Evolutionary conservation across 2,329 filamentous ascomycete species (phyloP).

Genomic region (Botryotinia narcissicola): DNA sequence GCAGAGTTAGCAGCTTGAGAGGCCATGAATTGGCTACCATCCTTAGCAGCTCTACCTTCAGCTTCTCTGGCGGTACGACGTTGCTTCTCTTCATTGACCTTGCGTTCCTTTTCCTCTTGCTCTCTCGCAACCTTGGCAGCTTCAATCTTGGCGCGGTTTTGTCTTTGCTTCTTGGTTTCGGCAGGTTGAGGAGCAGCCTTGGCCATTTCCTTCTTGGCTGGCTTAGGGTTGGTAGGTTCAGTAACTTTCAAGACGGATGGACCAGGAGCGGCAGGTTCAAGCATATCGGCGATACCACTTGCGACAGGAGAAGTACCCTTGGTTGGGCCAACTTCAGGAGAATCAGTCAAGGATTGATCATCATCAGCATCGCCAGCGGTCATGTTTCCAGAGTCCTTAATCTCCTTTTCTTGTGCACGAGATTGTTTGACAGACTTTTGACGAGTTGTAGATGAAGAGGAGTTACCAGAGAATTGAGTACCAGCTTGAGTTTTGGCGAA

Average conservation of each 20-base stretch:
- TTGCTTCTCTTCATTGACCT: conserved; percentile 76
- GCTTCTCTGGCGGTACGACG: conserved; percentile 76
- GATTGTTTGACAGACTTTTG: conserved; percentile 68
- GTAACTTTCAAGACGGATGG: conserved; percentile 79
- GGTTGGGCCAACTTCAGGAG: conserved; percentile 58
- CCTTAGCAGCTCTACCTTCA: conserved; percentile 79
- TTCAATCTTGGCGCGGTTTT: conserved; percentile 87
- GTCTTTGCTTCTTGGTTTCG: conserved; percentile 93
- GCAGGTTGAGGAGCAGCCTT: conserved; percentile 57
- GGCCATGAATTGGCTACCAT: conserved; percentile 63
- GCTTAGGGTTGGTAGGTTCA: conserved; percentile 54
- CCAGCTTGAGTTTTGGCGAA: conserved; percentile 70
- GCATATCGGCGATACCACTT: conserved; percentile 80
- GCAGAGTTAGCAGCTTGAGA: conserved; percentile 45
- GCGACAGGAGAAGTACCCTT: conserved; percentile 41
- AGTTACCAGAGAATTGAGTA: conserved; percentile 53
- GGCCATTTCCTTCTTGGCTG: conserved; percentile 62
- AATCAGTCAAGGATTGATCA: conserved; percentile 68
- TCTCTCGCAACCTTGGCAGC: conserved; percentile 71
- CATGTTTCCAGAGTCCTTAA: conserved; percentile 44
- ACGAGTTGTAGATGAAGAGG: conserved; percentile 41
- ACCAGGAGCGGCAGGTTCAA: conserved; percentile 66
- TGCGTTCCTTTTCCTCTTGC: conserved; percentile 75
- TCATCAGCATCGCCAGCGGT: conserved; percentile 74
- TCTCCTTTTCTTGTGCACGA: conserved; percentile 53